Evolutionary conservation across 257 asterid genomes (phyloP), one percentile per base, ranked within the genome.

Genomic region (Mitragyna speciosa): DNA sequence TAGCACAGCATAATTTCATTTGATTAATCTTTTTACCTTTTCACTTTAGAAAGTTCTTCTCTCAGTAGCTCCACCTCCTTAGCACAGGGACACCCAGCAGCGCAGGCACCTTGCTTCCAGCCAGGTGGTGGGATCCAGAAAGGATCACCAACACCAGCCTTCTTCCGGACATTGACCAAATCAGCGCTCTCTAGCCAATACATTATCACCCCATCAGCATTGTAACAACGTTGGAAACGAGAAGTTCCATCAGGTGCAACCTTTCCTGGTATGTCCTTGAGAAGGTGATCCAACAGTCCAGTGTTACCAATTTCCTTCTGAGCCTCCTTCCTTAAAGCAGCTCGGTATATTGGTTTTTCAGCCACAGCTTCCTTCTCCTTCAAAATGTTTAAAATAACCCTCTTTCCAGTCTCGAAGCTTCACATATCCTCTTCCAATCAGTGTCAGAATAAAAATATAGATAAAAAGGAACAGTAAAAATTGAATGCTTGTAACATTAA

Each of bases 281-380:
- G 84, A 49, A 82, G 81, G 75, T 82, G 84, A 82, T 82, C 84
- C 26, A 82, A 64, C 64, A 82, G 59, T 28, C 84, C 84, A 0
- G 84, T 82, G 22, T 82, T 82, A 15, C 84, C 84, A 63, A 82
- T 82, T n/a, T 76, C 75, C 74, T 76, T 82, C 80, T 82, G 84
- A 36, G 84, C 84, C 75, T 76, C 81, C 51, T 63, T 82, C 67
- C 84, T 82, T 39, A 82, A 52, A 49, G 81, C 78, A 82, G 78
- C 78, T 51, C 84, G 68, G 70, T 30, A 77, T 47, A 82, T 63
- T 19, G 81, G 81, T 51, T 76, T 82, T 15, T 82, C 84, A 52
- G 76, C 56, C 14, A 48, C 72, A 0, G 84, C 84, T 33, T 82
- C 77, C 78, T 76, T 82, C 81, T 76, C 84, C 70, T 82, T 82